phyloP scores from a whole-genome alignment of 1,284 basidiomycete species.

The Rhodotorula sp. region DNA sequence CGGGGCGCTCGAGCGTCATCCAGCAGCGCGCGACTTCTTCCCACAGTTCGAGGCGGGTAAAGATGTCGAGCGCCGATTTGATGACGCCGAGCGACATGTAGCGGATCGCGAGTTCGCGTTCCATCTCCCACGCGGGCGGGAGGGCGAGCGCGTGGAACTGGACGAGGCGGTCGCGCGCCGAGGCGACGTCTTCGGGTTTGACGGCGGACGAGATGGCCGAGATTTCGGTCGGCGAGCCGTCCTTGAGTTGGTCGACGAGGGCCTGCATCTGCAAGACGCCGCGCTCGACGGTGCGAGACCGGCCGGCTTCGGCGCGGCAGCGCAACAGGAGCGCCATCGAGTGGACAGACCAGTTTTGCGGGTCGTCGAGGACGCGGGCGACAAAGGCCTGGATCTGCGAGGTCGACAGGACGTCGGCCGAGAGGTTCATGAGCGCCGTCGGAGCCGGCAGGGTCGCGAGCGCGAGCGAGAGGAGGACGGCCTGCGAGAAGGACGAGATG shows the following conservation, averaged over 20 bases:
- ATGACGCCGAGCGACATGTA: slow-evolving; percentile 79
- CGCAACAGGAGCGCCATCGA: slow-evolving; percentile 89
- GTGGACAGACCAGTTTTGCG: slow-evolving; percentile 88
- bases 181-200: slow-evolving; percentile 39
- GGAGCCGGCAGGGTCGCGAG: slow-evolving; percentile 76
- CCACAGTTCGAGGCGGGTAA: slow-evolving; percentile 93
- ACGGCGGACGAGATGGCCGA: slow-evolving; percentile 46
- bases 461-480: slow-evolving; percentile 81
- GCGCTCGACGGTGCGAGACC: slow-evolving; percentile 86
- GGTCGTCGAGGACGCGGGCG: slow-evolving; percentile 76
- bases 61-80: slow-evolving; percentile 84
- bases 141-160: slow-evolving; percentile 76
- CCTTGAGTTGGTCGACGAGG: slow-evolving; percentile 81
- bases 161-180: slow-evolving; percentile 62
- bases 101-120: slow-evolving; percentile 77
- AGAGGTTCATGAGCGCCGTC: slow-evolving; percentile 37
- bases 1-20: slow-evolving; percentile 71
- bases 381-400: slow-evolving; percentile 91
- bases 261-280: slow-evolving; percentile 85
- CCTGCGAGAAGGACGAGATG: slow-evolving; percentile 86
- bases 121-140: slow-evolving; percentile 86
- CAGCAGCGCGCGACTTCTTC: slow-evolving; percentile 87
- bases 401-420: slow-evolving; percentile 68
- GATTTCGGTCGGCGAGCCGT: slow-evolving; percentile 59
- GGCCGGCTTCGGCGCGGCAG: slow-evolving; percentile 76